Conservation (phyloP, 1,139 yeast species). For the Taphrina wiesneri region DNA sequence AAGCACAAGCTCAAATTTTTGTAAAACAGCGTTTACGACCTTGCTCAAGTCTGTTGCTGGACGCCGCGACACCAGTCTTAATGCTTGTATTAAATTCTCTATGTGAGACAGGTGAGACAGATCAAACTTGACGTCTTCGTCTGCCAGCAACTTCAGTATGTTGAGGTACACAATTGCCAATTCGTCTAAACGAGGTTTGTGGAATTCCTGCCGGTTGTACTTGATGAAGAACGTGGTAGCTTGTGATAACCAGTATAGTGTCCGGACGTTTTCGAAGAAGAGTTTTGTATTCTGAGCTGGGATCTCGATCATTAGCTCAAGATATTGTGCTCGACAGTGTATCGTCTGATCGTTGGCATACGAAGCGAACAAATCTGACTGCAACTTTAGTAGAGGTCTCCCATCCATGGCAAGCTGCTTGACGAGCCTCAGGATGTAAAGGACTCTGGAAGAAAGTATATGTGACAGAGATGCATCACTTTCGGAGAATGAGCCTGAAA, state of each 20-base stretch:
- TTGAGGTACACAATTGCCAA: slow-evolving; percentile 1
- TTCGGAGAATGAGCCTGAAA: too few relatives aligned
- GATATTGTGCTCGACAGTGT: not conserved
- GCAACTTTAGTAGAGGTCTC: not conserved
- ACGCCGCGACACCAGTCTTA: not conserved
- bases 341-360: not conserved
- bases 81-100: not conserved
- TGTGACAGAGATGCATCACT: not conserved
- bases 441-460: not conserved
- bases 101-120: not conserved
- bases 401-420: not conserved
- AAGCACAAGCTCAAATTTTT: not conserved
- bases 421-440: not conserved
- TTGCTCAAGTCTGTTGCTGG: not conserved
- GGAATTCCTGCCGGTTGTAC: not conserved
- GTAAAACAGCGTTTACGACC: not conserved
- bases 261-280: not conserved
- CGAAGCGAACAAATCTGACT: not conserved
- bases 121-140: not conserved
- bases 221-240: not conserved
- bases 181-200: not conserved
- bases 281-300: not conserved
- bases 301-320: not conserved
- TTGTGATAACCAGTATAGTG: not conserved
- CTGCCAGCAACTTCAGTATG: not conserved